Base-by-base conservation (phyloP, 2,329 filamentous ascomycete species). In the Beauveria australis region DNA sequence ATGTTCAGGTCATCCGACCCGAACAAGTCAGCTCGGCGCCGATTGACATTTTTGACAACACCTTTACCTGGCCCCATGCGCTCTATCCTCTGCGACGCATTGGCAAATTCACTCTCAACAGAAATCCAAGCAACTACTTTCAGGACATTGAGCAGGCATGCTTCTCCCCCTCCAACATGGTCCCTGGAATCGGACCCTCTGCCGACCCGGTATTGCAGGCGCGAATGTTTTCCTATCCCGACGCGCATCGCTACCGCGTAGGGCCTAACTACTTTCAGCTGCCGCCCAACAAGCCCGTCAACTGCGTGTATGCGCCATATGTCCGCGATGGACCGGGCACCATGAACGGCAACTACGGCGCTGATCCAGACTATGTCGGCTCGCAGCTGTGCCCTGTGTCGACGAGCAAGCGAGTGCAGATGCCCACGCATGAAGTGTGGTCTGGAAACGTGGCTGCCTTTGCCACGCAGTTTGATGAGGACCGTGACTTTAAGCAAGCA, bases 111-210 rank as follows among this genome's bases (percentile, higher is more conserved):
- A 87, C 82, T 0, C 78, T 89, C 26, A 87, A 88, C 73, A 78
- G 79, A 70, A 89, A 89, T 68, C 53, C 48, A 4, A 52, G 10
- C 16, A 55, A 89, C 73, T 89, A 88, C 75, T 88, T 89, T 67
- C 78, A 81, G 52, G 87, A 91, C 67, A 81, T 88, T 52, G 86
- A 89, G 70, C 85, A 89, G 72, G 81, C 83, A 0, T 82, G 84
- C 0, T 89, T 89, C 67, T 84, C 82, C 0, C 86, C 87, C 0
- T 81, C 81, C 0, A 84, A 81, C 62, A 74, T 89, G 69, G 83
- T 88, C 0, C 85, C 85, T 0, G 87, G 87, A 1, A 77, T 86
- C 52, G 84, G 81, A 57, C 80, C 84, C 0, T 83, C 82, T 0
- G 81, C 83, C 7, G 86, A 89, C 67, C 82, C 84, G 12, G 79